phyloP scores from a whole-genome alignment of 2,329 filamentous ascomycete species.

The Pezicula radicicola region DNA sequence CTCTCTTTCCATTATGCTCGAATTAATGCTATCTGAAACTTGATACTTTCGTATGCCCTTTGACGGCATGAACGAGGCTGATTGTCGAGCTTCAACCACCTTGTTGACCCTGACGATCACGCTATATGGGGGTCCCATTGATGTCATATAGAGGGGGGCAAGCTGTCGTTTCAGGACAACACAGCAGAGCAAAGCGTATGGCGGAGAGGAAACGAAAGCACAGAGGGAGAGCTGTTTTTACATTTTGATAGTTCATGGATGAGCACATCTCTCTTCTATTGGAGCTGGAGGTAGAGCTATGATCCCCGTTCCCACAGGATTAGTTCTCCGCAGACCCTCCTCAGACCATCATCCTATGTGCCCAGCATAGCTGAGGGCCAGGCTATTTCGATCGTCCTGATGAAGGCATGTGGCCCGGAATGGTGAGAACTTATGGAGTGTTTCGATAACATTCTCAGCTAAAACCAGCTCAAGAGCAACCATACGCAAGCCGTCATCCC shows the following conservation, averaged over 20 bases:
- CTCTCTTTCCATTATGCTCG: background rate
- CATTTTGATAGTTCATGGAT: background rate
- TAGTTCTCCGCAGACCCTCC: too few relatives aligned
- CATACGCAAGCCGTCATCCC: too few relatives aligned
- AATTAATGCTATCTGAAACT: too few relatives aligned
- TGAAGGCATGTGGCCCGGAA: too few relatives aligned
- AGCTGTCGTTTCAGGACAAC: background rate
- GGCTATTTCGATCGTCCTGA: too few relatives aligned
- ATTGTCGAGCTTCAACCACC: background rate
- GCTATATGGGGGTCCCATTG: background rate
- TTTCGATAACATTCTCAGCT: too few relatives aligned
- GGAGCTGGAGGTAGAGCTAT: background rate
- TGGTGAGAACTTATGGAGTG: too few relatives aligned
- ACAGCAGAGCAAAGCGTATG: background rate
- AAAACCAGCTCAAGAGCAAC: too few relatives aligned
- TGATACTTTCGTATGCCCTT: too few relatives aligned
- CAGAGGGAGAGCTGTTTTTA: too few relatives aligned
- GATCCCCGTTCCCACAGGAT: background rate
- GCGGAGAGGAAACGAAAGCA: too few relatives aligned
- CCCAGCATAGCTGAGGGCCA: background rate
- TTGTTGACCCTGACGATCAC: background rate
- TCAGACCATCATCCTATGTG: background rate
- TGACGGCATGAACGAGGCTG: background rate
- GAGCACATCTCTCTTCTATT: background rate
- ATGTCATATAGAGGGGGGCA: background rate